phyloP scores from a whole-genome alignment of 805 yeast species.

The Kluyveromyces siamensis region DNA sequence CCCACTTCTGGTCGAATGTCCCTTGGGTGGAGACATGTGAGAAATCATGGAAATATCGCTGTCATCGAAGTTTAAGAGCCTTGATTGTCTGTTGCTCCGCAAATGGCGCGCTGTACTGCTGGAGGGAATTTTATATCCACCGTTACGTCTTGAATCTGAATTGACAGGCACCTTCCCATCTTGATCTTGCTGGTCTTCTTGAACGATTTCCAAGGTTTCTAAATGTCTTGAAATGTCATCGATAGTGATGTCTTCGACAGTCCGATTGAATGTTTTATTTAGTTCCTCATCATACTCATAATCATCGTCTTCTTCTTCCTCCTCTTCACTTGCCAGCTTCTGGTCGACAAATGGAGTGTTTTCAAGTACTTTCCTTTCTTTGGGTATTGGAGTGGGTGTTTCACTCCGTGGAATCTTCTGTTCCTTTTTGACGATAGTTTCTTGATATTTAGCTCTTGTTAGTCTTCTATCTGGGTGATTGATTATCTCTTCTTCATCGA shows the following conservation, averaged over 20 bases:
- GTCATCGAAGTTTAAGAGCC: constrained; percentile 21
- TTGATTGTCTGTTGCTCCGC: constrained; percentile 16
- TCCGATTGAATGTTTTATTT: constrained; percentile 29
- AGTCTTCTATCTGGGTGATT: neutral
- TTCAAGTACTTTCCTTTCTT: constrained; percentile 3
- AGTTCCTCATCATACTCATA: constrained; percentile 29
- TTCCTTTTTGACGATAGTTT: constrained; percentile 1
- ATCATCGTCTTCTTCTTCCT: constrained; percentile 29
- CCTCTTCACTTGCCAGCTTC: constrained; percentile 23
- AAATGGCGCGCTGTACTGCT: constrained; percentile 20
- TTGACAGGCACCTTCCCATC: constrained; percentile 2
- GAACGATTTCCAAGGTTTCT: constrained; percentile 27
- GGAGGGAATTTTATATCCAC: constrained; percentile 23
- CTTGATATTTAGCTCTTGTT: constrained; percentile 1
- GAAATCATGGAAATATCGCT: constrained; percentile 31
- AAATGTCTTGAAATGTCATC: constrained; percentile 31
- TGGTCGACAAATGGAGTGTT: constrained; percentile 23
- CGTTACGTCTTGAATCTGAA: neutral
- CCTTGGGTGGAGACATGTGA: constrained; percentile 20
- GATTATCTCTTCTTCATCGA: constrained; percentile 6
- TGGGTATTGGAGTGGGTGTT: constrained; percentile 7
- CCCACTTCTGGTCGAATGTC: constrained; percentile 28
- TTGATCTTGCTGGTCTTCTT: constrained; percentile 9
- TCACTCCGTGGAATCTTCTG: constrained; percentile 6
- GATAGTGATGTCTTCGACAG: constrained; percentile 31